Conservation (phyloP, 2,329 filamentous ascomycete genomes). For the Colletotrichum sp. region DNA sequence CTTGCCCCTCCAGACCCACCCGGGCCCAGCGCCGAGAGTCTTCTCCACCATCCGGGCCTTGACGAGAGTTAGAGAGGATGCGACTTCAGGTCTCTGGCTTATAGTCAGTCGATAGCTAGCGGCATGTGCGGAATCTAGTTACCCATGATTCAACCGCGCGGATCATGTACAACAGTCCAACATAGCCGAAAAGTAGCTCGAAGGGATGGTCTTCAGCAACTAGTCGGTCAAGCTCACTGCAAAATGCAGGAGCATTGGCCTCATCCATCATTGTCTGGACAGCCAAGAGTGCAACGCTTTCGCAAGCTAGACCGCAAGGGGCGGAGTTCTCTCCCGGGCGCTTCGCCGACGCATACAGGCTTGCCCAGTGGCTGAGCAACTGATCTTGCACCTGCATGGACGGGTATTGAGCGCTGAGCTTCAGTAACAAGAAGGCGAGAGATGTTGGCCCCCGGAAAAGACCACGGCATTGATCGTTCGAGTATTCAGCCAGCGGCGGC, state of each 20-base stretch:
- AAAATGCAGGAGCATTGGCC: conserved; percentile 42
- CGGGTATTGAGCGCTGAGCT: conserved; percentile 47
- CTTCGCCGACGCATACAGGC: conserved; percentile 47
- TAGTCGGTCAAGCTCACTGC: background rate
- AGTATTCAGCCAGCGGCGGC: conserved; percentile 39
- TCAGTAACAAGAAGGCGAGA: conserved; percentile 58
- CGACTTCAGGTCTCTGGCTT: conserved; percentile 53
- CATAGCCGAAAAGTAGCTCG: conserved; percentile 70
- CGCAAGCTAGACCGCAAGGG: conserved; percentile 53
- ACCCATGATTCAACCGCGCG: conserved; percentile 65
- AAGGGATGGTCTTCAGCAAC: conserved; percentile 49
- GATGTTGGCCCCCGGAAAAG: conserved; percentile 59
- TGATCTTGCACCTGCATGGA: conserved; percentile 45
- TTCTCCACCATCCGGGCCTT: background rate
- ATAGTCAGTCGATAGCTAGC: conserved; percentile 57
- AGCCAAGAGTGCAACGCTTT: conserved; percentile 50
- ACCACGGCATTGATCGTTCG: conserved; percentile 42
- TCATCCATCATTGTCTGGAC: conserved; percentile 43
- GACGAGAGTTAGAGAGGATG: conserved; percentile 46
- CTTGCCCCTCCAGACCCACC: conserved; percentile 69
- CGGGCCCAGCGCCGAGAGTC: conserved; percentile 29
- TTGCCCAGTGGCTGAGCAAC: conserved; percentile 47
- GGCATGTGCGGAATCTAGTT: conserved; percentile 48
- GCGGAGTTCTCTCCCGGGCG: conserved; percentile 39
- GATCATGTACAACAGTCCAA: conserved; percentile 71